Evolutionary conservation across 208 protist species (phyloP), one percentile per base, ranked within the genome.

Genomic region (Acanthamoeba healyi): DNA sequence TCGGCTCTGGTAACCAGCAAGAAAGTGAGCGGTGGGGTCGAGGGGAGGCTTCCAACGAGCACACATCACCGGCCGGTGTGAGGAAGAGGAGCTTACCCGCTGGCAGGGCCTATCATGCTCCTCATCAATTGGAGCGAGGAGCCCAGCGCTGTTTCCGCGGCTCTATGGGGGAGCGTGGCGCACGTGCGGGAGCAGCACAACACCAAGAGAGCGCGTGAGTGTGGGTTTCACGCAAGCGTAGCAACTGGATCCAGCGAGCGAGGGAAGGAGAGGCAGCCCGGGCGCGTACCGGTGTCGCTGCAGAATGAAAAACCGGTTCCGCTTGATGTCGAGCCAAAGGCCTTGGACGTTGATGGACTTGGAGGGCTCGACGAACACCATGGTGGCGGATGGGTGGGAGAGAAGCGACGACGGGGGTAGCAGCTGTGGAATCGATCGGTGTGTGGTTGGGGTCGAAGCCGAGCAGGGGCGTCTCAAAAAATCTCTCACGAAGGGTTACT

Each of bases 281-380:
- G 10, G 70, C 14, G 32, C 2, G 29, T 26, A 86, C 77, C 77
- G 12, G 34, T 86, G 77, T 34, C 77, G 77, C 77, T 86, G 77
- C 14, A 86, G 77, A 14, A 86, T 29, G 77, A 86, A 86, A 44
- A 42, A 40, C 26, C 29, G 40, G n/a, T 86, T 86, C 12, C 44
- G 36, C 46, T 86, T 86, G 36, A 61, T 44, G 19, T 86, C 77
- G 10, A 86, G 44, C 77, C 77, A 86, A 4, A 86, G 77, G 77
- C 77, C 46, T 22, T 86, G 77, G 24, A 58, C 46, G 77, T 61
- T 86, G 77, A 86, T 32, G 4, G 77, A 86, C 46, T 58, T 61
- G 17, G 77, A 86, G 46, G 77, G 77, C 24, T 86, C 77, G 29
- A 86, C 77, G 61, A 86, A 86, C 12, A 86, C 77, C 77, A 86